Percentiles rank a stretch among this genome's conserved stretches.
Conservation (phyloP, 2,329 filamentous ascomycete genomes). For the Aspergillus texensis region DNA sequence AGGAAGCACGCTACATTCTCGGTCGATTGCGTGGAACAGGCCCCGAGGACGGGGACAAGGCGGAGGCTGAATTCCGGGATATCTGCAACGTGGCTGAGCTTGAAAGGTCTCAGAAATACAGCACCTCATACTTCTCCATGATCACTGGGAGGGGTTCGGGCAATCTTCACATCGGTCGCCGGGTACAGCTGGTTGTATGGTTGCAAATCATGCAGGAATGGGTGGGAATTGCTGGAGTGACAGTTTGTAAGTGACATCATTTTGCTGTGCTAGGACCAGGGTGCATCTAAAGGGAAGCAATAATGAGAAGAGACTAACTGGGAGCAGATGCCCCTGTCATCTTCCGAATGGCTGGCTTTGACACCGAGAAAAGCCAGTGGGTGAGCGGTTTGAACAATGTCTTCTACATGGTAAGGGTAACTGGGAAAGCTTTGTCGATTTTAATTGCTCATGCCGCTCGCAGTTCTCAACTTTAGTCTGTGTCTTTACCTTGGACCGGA, state of each 20-base stretch:
- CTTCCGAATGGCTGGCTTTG: slow-evolving; percentile 69
- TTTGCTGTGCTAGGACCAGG: background rate
- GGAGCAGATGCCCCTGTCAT: slow-evolving; percentile 52
- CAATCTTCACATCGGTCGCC: slow-evolving; percentile 66
- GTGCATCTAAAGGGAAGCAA: background rate
- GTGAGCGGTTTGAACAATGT: slow-evolving; percentile 62
- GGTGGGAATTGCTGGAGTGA: slow-evolving; percentile 71
- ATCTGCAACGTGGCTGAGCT: slow-evolving; percentile 65
- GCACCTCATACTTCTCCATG: slow-evolving; percentile 66
- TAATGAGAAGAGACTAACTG: background rate
- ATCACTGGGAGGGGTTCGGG: slow-evolving; percentile 67
- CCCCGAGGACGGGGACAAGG: slow-evolving; percentile 54
- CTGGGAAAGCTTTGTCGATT: background rate
- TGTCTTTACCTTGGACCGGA: slow-evolving; percentile 70
- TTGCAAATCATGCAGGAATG: slow-evolving; percentile 72
- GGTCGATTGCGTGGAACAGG: slow-evolving; percentile 63
- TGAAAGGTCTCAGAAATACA: slow-evolving; percentile 58
- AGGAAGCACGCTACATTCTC: slow-evolving; percentile 69
- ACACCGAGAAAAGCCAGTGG: slow-evolving; percentile 63
- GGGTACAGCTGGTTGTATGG: slow-evolving; percentile 72
- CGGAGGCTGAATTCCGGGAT: slow-evolving; percentile 68
- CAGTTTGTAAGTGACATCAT: slow-evolving; percentile 51
- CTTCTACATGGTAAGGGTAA: slow-evolving; percentile 54
- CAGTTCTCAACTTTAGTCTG: slow-evolving; percentile 68
- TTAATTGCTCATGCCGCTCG: background rate